These are phyloP conservation scores for Corynespora cassiicola DNA, from an alignment of 2,329 filamentous ascomycete genomes.

Conservation along the genomic window DNA sequence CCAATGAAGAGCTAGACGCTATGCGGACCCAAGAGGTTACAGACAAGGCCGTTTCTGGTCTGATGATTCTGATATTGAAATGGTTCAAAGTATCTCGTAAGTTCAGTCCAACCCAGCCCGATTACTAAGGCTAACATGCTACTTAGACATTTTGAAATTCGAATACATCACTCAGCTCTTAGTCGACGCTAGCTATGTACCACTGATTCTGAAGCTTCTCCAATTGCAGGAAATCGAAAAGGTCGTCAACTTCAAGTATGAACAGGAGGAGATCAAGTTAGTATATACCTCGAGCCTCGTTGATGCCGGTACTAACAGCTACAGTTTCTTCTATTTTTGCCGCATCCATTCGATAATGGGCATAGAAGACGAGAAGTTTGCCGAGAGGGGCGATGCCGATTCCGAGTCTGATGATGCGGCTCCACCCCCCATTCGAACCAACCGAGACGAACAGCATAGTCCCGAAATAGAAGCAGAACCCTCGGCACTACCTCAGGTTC, in stretches of 20 bases:
- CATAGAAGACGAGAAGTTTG: conserved; percentile 31
- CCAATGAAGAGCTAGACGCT: conserved; percentile 78
- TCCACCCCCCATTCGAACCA: conserved; percentile 78
- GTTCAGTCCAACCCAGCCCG: conserved; percentile 40
- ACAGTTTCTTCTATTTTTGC: conserved; percentile 92
- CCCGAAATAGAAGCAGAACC: conserved; percentile 31
- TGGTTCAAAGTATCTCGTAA: conserved; percentile 95
- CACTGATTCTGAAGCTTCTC: conserved; percentile 89
- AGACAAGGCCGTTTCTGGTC: conserved; percentile 89
- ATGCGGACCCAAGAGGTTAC: conserved; percentile 85
- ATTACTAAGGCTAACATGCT: not conserved
- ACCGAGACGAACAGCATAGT: conserved; percentile 43
- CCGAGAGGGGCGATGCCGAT: conserved; percentile 27
- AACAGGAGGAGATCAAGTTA: conserved; percentile 81
- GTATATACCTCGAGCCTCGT: conserved; percentile 19
- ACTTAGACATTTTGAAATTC: conserved; percentile 85
- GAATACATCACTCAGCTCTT: conserved; percentile 94
- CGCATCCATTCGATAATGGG: conserved; percentile 72
- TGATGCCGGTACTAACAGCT: conserved; percentile 20
- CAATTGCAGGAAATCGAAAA: conserved; percentile 94
- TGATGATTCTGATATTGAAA: conserved; percentile 85
- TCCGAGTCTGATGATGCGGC: conserved; percentile 70
- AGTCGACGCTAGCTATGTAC: conserved; percentile 93
- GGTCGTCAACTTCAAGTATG: conserved; percentile 83
- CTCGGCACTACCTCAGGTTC: conserved; percentile 28